These are phyloP conservation scores for Luffa acutangula DNA, from an alignment of 306 rosid genomes.

Conservation along the genomic window DNA sequence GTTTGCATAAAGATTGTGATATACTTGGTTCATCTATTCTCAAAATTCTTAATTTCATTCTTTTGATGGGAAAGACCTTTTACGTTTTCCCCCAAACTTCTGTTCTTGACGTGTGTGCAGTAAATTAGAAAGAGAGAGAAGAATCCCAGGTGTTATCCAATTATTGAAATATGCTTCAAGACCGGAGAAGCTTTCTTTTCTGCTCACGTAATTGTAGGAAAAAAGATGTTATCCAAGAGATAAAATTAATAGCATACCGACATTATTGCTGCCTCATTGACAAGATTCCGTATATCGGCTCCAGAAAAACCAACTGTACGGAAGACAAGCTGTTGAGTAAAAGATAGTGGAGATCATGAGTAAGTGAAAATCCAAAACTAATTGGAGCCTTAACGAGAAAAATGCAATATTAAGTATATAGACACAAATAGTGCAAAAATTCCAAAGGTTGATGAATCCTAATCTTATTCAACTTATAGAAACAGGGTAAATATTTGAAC, in stretches of 20 bases:
- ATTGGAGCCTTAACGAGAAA: background rate
- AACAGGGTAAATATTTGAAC: background rate
- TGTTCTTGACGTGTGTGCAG: background rate
- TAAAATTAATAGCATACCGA: conserved; percentile 46
- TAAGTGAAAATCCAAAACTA: background rate
- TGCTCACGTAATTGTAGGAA: background rate
- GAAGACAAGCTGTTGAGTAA: conserved; percentile 71
- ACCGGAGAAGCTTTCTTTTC: background rate
- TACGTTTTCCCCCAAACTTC: background rate
- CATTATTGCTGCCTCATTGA: conserved; percentile 96
- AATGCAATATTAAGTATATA: background rate
- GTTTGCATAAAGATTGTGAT: background rate
- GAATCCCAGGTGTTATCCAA: background rate
- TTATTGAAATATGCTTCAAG: background rate
- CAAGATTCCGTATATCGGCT: conserved; percentile 91
- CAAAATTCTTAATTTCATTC: background rate
- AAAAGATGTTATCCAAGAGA: background rate
- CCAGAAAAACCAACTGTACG: conserved; percentile 96
- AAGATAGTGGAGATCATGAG: conserved; percentile 10
- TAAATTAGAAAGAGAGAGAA: background rate
- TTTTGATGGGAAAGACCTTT: background rate
- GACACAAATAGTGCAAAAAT: background rate
- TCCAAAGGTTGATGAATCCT: background rate
- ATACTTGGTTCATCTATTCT: background rate
- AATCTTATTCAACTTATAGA: background rate